Evolutionary conservation across 768 basidiomycete species (phyloP).

Genomic region (Gymnopilus junonius): DNA sequence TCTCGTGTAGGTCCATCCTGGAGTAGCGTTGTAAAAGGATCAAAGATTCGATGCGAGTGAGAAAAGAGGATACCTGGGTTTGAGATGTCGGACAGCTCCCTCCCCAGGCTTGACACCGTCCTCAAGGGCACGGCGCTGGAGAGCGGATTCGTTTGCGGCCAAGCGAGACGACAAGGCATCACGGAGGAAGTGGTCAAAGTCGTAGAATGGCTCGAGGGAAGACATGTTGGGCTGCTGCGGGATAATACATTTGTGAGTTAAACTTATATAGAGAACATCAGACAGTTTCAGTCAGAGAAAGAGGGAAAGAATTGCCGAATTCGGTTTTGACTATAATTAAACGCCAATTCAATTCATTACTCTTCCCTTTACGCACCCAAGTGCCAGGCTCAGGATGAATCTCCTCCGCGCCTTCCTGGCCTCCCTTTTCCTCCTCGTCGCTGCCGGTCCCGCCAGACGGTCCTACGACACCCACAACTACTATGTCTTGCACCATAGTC

Average conservation of each 20-base stretch:
- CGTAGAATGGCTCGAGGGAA: no score
- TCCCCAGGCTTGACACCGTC: no score
- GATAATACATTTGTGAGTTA: no score
- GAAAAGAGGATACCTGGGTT: no score
- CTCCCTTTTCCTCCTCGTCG: constrained; percentile 22
- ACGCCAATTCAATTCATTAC: not conserved
- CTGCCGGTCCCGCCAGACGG: constrained; percentile 49
- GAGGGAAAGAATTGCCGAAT: constrained; percentile 6
- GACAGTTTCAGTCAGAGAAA: constrained; percentile 29
- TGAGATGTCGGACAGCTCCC: no score
- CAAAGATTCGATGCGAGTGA: not conserved
- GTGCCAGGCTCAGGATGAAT: constrained; percentile 25
- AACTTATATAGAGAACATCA: no score
- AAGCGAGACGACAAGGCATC: no score
- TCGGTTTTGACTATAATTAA: not conserved
- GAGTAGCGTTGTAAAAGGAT: not conserved
- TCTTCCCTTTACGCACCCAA: constrained; percentile 10
- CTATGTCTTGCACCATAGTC: constrained; percentile 76
- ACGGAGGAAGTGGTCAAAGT: no score
- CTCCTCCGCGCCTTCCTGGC: constrained; percentile 22
- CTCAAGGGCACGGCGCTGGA: no score
- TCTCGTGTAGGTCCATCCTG: constrained; percentile 62
- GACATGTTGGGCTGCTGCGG: no score
- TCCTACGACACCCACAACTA: constrained; percentile 75
- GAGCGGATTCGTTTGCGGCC: no score